Percentiles rank a stretch among this genome's conserved stretches.
Conservation (phyloP, 257 asterid species). For the Primulina tabacum region DNA sequence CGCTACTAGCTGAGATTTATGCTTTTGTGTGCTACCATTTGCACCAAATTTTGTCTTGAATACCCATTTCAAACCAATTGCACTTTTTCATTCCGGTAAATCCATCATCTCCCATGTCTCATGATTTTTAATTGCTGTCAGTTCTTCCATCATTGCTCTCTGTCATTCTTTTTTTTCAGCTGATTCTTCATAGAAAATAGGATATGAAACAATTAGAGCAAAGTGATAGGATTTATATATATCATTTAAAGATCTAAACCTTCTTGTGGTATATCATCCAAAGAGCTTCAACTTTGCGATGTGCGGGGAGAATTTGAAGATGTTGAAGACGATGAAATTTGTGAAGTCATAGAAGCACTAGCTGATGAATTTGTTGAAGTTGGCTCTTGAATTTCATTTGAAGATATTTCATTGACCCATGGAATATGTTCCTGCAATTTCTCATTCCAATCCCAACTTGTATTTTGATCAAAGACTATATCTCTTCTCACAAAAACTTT, state of each 20-base stretch:
- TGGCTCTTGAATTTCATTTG: background rate
- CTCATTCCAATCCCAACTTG: slow-evolving; percentile 1
- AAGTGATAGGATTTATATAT: background rate
- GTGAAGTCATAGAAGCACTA: no score
- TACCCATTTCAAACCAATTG: slow-evolving; percentile 20
- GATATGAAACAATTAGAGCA: background rate
- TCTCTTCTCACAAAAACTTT: slow-evolving; percentile 10
- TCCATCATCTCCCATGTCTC: background rate
- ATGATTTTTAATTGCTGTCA: background rate
- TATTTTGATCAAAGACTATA: background rate
- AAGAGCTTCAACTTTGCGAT: background rate
- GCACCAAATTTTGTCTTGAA: slow-evolving; percentile 5
- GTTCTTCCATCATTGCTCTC: background rate
- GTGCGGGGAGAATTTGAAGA: no score
- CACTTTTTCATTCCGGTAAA: background rate
- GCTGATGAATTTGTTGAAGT: background rate
- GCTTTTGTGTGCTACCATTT: slow-evolving; percentile 3
- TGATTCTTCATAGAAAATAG: background rate
- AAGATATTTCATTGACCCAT: no score
- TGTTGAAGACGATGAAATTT: no score
- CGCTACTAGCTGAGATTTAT: background rate
- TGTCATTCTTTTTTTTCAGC: background rate
- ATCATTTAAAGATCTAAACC: no score
- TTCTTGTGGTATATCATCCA: no score
- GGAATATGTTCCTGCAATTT: background rate